Percentiles rank a stretch among this genome's conserved stretches.
Evolutionary conservation across 1,284 basidiomycete species (phyloP).

Genomic region (Pascua sp.): DNA sequence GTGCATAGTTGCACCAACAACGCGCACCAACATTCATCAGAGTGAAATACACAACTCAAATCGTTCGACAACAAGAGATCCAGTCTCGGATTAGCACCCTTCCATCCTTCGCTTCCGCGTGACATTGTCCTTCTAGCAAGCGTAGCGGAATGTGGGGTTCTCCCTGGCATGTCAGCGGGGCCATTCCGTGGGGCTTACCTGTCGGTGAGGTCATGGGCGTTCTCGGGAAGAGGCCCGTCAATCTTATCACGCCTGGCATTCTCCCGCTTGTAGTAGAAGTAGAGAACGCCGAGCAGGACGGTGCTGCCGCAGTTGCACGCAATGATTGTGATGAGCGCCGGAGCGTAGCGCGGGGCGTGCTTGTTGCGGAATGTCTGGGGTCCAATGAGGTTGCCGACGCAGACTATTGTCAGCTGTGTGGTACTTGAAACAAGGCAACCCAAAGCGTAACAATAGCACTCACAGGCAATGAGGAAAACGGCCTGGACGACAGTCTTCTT

Average conservation of each 20-base stretch:
- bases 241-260: background rate
- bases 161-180: conserved; percentile 3
- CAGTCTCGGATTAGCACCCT: too few species aligned
- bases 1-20: too few species aligned
- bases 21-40: too few species aligned
- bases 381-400: conserved; percentile 12
- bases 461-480: conserved; percentile 13
- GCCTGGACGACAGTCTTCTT: conserved; percentile 21
- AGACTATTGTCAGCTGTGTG: background rate
- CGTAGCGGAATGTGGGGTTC: conserved; percentile 1
- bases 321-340: conserved; percentile 4
- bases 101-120: too few species aligned
- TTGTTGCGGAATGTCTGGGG: conserved; percentile 12
- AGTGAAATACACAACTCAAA: too few species aligned
- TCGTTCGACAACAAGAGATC: too few species aligned
- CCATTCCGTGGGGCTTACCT: background rate
- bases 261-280: background rate
- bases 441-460: background rate
- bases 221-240: background rate
- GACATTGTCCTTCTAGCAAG: background rate
- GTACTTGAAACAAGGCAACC: too few species aligned
- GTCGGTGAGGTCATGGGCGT: background rate
- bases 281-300: background rate
- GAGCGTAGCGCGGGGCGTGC: conserved; percentile 4
- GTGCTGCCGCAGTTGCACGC: background rate